Evolutionary conservation across 805 yeast species (phyloP).

Genomic region (Suhomyces prunicola): DNA sequence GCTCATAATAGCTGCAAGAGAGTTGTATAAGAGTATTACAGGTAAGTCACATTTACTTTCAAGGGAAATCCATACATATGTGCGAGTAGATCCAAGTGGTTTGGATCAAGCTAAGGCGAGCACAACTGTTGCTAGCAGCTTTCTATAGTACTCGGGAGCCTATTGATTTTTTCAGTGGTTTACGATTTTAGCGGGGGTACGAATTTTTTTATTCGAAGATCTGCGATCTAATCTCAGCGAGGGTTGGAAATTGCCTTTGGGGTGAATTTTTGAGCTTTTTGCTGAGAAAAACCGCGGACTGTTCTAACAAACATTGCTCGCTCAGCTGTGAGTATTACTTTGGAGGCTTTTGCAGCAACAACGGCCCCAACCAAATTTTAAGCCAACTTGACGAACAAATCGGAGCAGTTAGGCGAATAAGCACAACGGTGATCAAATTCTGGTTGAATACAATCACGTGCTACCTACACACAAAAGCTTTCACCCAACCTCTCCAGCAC

Average conservation of each 20-base stretch:
- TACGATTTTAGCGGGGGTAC: not conserved
- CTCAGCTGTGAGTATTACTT: not conserved
- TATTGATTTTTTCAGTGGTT: not conserved
- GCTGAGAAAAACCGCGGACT: not conserved
- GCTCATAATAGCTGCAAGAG: not conserved
- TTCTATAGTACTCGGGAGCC: not conserved
- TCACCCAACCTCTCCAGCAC: not conserved
- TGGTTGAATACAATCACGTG: not conserved
- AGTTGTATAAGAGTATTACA: not conserved
- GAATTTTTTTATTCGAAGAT: not conserved
- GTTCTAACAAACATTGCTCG: not conserved
- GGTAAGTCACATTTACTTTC: not conserved
- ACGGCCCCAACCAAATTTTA: not conserved
- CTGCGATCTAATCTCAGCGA: not conserved
- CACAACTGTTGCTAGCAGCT: not conserved
- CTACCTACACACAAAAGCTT: not conserved
- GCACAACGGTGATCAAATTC: not conserved
- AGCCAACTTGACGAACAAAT: conserved; percentile 1
- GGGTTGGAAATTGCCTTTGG: not conserved
- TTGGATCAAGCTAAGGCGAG: not conserved
- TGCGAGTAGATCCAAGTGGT: not conserved
- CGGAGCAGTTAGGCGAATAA: conserved; percentile 1
- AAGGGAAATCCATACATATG: not conserved
- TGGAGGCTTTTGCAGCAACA: not conserved
- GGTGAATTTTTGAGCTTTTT: not conserved